phyloP scores from a whole-genome alignment of 371 early-diverging fungal species.

The Mortierella sp. region DNA sequence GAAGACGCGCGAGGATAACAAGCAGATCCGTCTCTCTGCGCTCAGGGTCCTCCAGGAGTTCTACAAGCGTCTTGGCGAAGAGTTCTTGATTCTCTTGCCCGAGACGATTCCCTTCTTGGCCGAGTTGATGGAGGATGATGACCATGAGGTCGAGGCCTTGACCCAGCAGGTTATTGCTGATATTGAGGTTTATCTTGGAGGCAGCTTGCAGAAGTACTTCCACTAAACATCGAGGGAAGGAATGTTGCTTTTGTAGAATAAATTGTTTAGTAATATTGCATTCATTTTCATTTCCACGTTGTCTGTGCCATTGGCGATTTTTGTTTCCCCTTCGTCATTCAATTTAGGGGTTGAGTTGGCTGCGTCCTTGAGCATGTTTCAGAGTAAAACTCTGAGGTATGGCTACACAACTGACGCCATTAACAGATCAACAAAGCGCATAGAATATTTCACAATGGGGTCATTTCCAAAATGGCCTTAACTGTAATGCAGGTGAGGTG shows the following conservation, averaged over 20 bases:
- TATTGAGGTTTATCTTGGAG: slow-evolving; percentile 92
- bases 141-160: slow-evolving; percentile 81
- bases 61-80: slow-evolving; percentile 90
- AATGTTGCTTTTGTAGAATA: background rate
- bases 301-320: no score
- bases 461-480: no score
- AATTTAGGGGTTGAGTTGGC: no score
- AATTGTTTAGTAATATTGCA: background rate
- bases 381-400: no score
- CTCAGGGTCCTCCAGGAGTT: slow-evolving; percentile 82
- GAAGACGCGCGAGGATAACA: slow-evolving; percentile 79
- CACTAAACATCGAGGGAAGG: slow-evolving; percentile 57
- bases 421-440: no score
- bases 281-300: background rate
- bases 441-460: no score
- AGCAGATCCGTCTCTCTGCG: slow-evolving; percentile 83
- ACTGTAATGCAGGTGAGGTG: no score
- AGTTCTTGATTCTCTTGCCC: slow-evolving; percentile 91
- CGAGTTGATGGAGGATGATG: slow-evolving; percentile 93
- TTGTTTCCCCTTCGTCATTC: no score
- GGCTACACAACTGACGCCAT: no score
- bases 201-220: slow-evolving; percentile 85
- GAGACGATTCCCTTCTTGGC: slow-evolving; percentile 97
- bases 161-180: slow-evolving; percentile 87
- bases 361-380: no score